Base-by-base conservation (phyloP, 768 basidiomycete species). In the Rhodotorula graminis region DNA sequence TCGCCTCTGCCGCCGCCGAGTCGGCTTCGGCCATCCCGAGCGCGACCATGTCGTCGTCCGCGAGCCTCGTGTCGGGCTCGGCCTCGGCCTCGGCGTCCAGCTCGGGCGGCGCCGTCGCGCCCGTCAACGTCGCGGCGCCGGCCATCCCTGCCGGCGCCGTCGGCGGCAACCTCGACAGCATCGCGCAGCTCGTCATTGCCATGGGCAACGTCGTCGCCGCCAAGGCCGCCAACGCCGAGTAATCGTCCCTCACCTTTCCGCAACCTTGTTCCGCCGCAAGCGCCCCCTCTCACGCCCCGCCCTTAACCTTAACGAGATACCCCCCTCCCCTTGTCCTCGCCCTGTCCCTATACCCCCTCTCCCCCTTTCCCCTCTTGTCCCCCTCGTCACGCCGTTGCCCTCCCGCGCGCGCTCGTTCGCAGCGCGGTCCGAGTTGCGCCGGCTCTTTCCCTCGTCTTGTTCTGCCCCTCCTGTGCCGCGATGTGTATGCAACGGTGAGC, bases 81-180 rank as follows among this genome's bases (percentile, higher is more conserved):
- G 50, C 67, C 1, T 42, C 58, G 4, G 56, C 55, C 1, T 40
- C 56, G 14, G 64, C 37, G 9, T 37, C 37, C 37, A 37, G 37
- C 37, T 37, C 37, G 37, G 37, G 37, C 37, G 37, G 37, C 37
- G 37, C 37, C 37, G 37, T 37, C 31, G 42, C 46, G 14, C 44
- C 44, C 23, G 31, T 29, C 37, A n/a, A 27, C 29, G 52, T 25
- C 29, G 46, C 44, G 1, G 16, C 65, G 21, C 23, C 19, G 23
- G 3, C 62, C 12, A 61, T 31, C 9, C 56, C 68, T 5, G 56
- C 64, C 27, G 42, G 31, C 50, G 59, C 65, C 8, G 53, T 72
- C 52, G 74, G 74, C 23, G 75, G 75, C n/a, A 70, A 72, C 62
- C 63, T 76, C 53, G 75, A 76, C 67, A 16, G 21, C 31, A 49